phyloP scores from a whole-genome alignment of 352 stramenopile genomes.

The Phytophthora tubulina region DNA sequence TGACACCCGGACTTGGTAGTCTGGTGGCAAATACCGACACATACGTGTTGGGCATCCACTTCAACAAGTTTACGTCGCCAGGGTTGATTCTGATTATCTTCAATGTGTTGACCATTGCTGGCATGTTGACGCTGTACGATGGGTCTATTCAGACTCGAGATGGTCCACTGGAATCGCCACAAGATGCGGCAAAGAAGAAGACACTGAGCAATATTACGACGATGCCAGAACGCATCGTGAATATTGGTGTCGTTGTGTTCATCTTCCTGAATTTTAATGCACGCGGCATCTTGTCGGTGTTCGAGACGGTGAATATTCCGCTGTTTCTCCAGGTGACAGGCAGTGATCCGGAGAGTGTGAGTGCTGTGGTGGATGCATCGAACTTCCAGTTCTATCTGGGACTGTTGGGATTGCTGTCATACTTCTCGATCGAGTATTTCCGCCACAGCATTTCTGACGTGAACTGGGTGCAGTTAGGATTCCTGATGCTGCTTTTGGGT shows the following conservation, averaged over 20 bases:
- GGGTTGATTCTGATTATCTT: constrained; percentile 66
- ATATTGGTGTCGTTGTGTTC: constrained; percentile 71
- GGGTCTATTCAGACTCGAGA: constrained; percentile 56
- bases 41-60: constrained; percentile 61
- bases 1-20: constrained; percentile 71
- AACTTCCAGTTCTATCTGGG: constrained; percentile 86
- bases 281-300: constrained; percentile 77
- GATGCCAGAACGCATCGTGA: constrained; percentile 65
- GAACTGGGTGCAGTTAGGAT: constrained; percentile 70
- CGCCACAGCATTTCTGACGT: constrained; percentile 66
- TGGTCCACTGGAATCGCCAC: constrained; percentile 53
- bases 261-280: constrained; percentile 82
- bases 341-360: constrained; percentile 55
- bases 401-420: constrained; percentile 70
- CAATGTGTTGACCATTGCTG: constrained; percentile 64
- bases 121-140: constrained; percentile 70
- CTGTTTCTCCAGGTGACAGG: constrained; percentile 72
- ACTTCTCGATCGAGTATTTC: constrained; percentile 81
- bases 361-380: constrained; percentile 63
- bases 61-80: constrained; percentile 75
- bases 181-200: constrained; percentile 38
- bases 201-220: constrained; percentile 54
- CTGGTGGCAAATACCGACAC: constrained; percentile 63
- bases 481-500: constrained; percentile 65
- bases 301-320: constrained; percentile 83